Percentiles rank a stretch among this genome's conserved stretches.
phyloP scores from a whole-genome alignment of 805 yeast genomes.

The Nakazawaea ambrosiae region DNA sequence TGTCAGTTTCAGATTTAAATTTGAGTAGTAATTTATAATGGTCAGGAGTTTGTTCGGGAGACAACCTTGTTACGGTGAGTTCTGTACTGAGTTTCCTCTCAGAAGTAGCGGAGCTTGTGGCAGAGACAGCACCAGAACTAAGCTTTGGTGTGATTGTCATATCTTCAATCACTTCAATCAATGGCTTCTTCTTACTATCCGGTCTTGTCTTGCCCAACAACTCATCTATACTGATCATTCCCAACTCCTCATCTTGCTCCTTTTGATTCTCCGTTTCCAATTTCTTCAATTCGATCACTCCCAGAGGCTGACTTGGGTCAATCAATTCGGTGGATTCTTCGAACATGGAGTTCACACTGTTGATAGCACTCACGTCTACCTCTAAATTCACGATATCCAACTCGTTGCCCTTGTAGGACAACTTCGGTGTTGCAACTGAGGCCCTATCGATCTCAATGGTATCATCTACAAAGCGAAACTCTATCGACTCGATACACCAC shows the following conservation, averaged over 20 bases:
- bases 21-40: constrained; percentile 15
- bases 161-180: constrained; percentile 52
- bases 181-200: constrained; percentile 24
- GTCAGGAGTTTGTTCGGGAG: constrained; percentile 16
- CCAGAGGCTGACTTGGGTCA: constrained; percentile 27
- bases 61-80: constrained; percentile 17
- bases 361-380: constrained; percentile 34
- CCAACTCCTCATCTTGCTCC: constrained; percentile 12
- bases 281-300: constrained; percentile 15
- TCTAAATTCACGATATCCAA: constrained; percentile 36
- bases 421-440: constrained; percentile 54
- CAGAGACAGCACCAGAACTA: not conserved
- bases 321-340: constrained; percentile 33
- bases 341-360: constrained; percentile 22
- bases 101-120: constrained; percentile 2
- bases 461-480: constrained; percentile 35
- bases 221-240: constrained; percentile 6
- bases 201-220: not conserved
- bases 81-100: constrained; percentile 14
- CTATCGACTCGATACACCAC: constrained; percentile 81
- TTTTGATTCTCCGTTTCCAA: constrained; percentile 11
- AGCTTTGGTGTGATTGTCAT: too few species aligned
- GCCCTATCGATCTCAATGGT: constrained; percentile 52
- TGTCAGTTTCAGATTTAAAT: constrained; percentile 24
- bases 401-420: constrained; percentile 62